These are phyloP conservation scores for Alternaria gansuensis DNA, from an alignment of 2,329 filamentous ascomycete species.

Conservation along the genomic window DNA sequence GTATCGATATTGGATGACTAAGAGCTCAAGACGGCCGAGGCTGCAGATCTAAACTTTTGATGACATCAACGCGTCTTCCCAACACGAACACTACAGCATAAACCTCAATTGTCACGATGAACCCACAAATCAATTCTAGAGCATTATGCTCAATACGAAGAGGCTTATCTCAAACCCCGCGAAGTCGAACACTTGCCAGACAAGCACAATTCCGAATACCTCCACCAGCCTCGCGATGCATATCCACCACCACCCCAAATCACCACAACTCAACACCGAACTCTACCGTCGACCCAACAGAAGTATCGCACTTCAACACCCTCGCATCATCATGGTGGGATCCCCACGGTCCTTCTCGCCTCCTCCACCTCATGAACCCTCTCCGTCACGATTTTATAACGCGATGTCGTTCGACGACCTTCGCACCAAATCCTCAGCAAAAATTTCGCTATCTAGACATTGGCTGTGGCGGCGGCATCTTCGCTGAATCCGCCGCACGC, in stretches of 20 bases:
- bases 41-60: constrained; percentile 17
- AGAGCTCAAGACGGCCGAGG: not conserved
- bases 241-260: constrained; percentile 27
- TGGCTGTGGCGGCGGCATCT: constrained; percentile 95
- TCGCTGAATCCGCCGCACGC: constrained; percentile 85
- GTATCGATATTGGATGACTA: too few relatives aligned
- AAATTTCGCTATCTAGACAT: constrained; percentile 83
- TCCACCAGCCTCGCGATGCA: constrained; percentile 22
- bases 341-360: constrained; percentile 86
- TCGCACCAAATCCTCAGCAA: constrained; percentile 45
- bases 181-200: not conserved
- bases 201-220: constrained; percentile 2
- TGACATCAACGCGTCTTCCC: constrained; percentile 24
- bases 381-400: constrained; percentile 92
- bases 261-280: constrained; percentile 30
- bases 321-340: constrained; percentile 98
- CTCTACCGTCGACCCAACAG: constrained; percentile 74
- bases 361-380: constrained; percentile 98
- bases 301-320: constrained; percentile 92
- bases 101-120: constrained; percentile 19
- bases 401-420: constrained; percentile 65
- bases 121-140: constrained; percentile 15
- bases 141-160: constrained; percentile 24
- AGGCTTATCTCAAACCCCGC: not conserved
- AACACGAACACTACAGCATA: not conserved